phyloP scores from a whole-genome alignment of 495 filamentous ascomycete genomes.

The Tuber umbilicatum region DNA sequence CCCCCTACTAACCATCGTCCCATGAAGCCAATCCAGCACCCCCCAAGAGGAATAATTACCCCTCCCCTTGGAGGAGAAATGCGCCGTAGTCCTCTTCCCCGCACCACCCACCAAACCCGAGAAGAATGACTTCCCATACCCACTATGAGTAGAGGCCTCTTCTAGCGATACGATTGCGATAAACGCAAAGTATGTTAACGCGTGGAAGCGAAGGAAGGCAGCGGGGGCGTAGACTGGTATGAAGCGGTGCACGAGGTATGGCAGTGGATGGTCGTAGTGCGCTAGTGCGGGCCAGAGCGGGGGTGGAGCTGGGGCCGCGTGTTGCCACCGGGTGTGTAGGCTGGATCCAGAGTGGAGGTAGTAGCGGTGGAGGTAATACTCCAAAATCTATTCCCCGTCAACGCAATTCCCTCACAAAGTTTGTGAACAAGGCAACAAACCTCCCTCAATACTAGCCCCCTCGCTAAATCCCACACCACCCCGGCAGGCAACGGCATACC shows the following conservation, averaged over 20 bases:
- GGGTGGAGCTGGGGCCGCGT: slow-evolving; percentile 49
- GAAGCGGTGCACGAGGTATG: slow-evolving; percentile 62
- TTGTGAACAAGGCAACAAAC: slow-evolving; percentile 40
- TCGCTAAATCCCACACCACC: slow-evolving; percentile 48
- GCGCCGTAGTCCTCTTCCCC: slow-evolving; percentile 60
- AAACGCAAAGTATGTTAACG: slow-evolving; percentile 72
- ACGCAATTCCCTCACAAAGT: background rate
- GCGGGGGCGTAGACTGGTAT: slow-evolving; percentile 70
- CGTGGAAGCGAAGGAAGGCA: slow-evolving; percentile 58
- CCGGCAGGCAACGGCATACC: slow-evolving; percentile 57
- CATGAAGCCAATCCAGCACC: slow-evolving; percentile 65
- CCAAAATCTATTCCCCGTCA: slow-evolving; percentile 28
- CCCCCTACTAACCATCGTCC: slow-evolving; percentile 55
- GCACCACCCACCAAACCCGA: slow-evolving; percentile 66
- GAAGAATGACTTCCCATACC: slow-evolving; percentile 67
- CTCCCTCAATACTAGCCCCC: slow-evolving; percentile 53
- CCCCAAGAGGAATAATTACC: slow-evolving; percentile 78
- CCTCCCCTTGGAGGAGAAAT: slow-evolving; percentile 54
- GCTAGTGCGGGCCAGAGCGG: slow-evolving; percentile 55
- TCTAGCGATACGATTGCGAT: slow-evolving; percentile 63
- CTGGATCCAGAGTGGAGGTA: slow-evolving; percentile 54
- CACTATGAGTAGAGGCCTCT: slow-evolving; percentile 68
- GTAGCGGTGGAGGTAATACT: slow-evolving; percentile 68
- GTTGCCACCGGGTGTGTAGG: slow-evolving; percentile 60
- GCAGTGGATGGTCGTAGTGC: slow-evolving; percentile 75